Base-by-base conservation (phyloP, 495 filamentous ascomycete genomes). In the Lindgomyces ingoldianus region DNA sequence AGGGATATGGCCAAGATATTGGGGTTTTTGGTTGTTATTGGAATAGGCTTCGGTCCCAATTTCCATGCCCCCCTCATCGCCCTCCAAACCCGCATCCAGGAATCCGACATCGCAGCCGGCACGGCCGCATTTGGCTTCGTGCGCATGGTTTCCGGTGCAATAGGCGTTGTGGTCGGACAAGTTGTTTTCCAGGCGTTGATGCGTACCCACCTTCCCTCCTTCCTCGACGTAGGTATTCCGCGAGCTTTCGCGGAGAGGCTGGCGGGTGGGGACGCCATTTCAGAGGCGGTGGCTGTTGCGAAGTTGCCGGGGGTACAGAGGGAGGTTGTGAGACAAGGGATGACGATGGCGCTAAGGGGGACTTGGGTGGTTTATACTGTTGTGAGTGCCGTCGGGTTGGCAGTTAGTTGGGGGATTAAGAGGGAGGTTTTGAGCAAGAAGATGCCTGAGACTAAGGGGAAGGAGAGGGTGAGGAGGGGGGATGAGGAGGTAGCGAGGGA, bases 1-100 rank as follows among this genome's bases (percentile, higher is more conserved):
- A 44, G 19, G 4, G 33, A 48, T 41, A 83, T 81, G 80, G 69
- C 78, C 30, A 79, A 79, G 26, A 80, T 85, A 56, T 75, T 85
- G 70, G 74, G 79, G 52, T 84, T 73, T 67, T 81, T 85, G 61
- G 69, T 85, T 22, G 79, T 86, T 52, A 78, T 74, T 24, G 84
- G 82, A 33, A 50, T 80, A 6, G 84, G 84, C 30, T 76, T 84
- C 18, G 84, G 84, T 2, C 84, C 83, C 6, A 79, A 80, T 57
- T 85, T 85, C 72, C 81, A 84, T 62, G 74, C 83, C 0, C 84
- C 84, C 1, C 77, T 87, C 26, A 82, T 86, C 46, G 83, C 83
- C 14, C 78, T 85, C 42, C 83, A 86, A 59, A 78, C 81, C 26
- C 77, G 79, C 50, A 77, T 84, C 60, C 72, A 74, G 19, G 77